Percentiles rank a stretch among this genome's conserved stretches.
Conservation (phyloP, 345 rosid species). For the Brassica cretica region DNA sequence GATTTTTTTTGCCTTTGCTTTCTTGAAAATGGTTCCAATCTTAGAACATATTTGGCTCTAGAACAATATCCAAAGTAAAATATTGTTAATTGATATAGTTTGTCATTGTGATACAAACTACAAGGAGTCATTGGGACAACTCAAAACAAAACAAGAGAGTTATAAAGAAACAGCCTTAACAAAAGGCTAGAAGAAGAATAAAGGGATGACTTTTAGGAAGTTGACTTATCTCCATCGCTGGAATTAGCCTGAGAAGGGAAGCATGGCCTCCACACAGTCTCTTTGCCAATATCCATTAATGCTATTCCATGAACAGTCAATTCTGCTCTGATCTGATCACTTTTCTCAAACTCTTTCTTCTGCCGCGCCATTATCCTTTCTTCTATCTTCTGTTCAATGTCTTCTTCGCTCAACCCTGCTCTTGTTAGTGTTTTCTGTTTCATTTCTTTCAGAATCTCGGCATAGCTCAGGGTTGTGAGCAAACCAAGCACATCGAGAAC, state of each 20-base stretch:
- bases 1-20: not conserved
- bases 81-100: not conserved
- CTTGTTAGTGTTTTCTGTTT: slow-evolving; percentile 66
- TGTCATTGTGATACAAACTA: not conserved
- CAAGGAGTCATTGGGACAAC: slow-evolving; percentile 5
- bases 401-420: slow-evolving; percentile 61
- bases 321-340: slow-evolving; percentile 72
- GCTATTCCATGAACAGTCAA: slow-evolving; percentile 67
- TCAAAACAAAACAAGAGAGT: slow-evolving; percentile 5
- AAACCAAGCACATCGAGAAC: slow-evolving; percentile 69
- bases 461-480: slow-evolving; percentile 51
- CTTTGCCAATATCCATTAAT: slow-evolving; percentile 76
- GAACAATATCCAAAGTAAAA: slow-evolving; percentile 9
- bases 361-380: slow-evolving; percentile 63
- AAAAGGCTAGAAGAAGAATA: slow-evolving; percentile 6
- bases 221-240: slow-evolving; percentile 18
- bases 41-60: not conserved
- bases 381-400: slow-evolving; percentile 49
- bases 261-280: slow-evolving; percentile 85
- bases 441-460: slow-evolving; percentile 65
- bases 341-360: slow-evolving; percentile 65
- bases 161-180: slow-evolving; percentile 3
- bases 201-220: not conserved
- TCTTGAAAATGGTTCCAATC: not conserved
- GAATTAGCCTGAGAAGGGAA: slow-evolving; percentile 44